Evolutionary conservation across 129 eudicot species (phyloP).

Genomic region (Flaveria linearis): DNA sequence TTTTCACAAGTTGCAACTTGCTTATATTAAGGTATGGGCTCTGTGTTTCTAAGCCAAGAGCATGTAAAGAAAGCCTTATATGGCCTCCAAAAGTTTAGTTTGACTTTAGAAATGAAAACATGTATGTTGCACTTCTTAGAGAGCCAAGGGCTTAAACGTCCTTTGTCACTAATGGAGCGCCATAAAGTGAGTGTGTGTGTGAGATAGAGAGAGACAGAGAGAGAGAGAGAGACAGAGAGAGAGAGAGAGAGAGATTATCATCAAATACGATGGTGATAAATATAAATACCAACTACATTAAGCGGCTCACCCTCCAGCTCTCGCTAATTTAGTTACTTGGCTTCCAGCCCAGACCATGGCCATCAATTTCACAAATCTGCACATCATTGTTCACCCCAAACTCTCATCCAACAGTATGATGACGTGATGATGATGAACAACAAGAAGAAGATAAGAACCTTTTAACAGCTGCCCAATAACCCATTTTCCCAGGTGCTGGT

Average conservation of each 20-base stretch:
- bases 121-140: background rate
- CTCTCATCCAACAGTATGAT: conserved; percentile 10
- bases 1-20: background rate
- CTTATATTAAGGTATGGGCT: background rate
- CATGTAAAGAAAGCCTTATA: background rate
- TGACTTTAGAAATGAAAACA: background rate
- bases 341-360: conserved; percentile 99
- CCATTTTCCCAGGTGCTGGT: conserved; percentile 91
- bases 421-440: conserved; percentile 1
- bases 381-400: conserved; percentile 24
- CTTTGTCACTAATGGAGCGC: background rate
- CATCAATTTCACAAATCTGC: conserved; percentile 89
- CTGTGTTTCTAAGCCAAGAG: background rate
- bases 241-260: background rate
- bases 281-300: background rate
- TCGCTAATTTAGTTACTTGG: conserved; percentile 84
- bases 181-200: background rate
- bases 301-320: conserved; percentile 89
- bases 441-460: conserved; percentile 43
- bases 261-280: conserved; percentile 5
- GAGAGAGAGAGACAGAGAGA: background rate
- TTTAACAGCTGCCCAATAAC: conserved; percentile 68
- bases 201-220: background rate
- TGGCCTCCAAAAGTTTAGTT: background rate
- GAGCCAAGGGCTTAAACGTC: background rate